These are phyloP conservation scores for Magnaporthiopsis rhizophila DNA, from an alignment of 2,329 filamentous ascomycete species.

Conservation along the genomic window DNA sequence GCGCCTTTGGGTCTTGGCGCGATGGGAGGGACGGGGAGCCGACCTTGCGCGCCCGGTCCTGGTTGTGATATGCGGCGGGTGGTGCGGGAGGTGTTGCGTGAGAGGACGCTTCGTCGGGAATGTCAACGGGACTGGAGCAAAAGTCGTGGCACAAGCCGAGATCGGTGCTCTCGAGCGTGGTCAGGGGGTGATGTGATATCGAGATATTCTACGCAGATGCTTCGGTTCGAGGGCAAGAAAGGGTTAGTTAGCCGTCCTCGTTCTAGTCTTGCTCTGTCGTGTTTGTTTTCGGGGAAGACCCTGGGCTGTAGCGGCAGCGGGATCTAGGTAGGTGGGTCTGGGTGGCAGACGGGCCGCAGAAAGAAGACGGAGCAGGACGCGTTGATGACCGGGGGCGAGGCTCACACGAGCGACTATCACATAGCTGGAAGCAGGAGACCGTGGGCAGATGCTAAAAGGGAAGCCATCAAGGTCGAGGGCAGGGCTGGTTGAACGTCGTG, in stretches of 20 bases:
- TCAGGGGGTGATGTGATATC: not conserved
- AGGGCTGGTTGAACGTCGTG: not conserved
- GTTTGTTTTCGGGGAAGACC: not conserved
- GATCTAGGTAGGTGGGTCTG: not conserved
- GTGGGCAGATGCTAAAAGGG: not conserved
- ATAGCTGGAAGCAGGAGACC: not conserved
- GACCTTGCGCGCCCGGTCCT: not conserved
- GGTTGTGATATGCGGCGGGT: not conserved
- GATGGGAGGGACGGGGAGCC: not conserved
- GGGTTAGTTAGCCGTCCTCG: not conserved
- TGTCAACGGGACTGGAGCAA: not conserved
- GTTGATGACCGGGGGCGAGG: not conserved
- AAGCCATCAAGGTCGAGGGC: not conserved
- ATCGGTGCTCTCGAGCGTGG: not conserved
- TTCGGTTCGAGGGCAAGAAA: not conserved
- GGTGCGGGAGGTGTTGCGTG: not conserved
- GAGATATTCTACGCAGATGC: not conserved
- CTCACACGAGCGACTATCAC: not conserved
- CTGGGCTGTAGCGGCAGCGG: too few species aligned
- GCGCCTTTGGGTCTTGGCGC: not conserved
- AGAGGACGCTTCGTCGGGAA: not conserved
- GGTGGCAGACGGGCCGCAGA: not conserved
- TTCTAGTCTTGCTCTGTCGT: not conserved
- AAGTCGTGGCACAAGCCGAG: not conserved
- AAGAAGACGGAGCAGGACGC: not conserved